Evolutionary conservation across 2,329 filamentous ascomycete species (phyloP), one percentile per base, ranked within the genome.

Genomic region (Fusarium abutilonis): DNA sequence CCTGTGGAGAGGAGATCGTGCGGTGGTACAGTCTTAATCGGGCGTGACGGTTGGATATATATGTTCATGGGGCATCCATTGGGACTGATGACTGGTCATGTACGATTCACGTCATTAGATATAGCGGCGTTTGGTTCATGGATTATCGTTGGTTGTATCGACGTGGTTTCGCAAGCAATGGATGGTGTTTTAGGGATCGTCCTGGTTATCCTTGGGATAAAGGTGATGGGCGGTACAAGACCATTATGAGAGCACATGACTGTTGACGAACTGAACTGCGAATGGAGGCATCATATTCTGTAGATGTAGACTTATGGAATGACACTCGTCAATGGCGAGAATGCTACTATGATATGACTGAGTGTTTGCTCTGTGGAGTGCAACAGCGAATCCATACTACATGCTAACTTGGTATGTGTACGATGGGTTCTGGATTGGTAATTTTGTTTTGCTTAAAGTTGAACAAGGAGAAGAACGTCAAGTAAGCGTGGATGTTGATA

Each of bases 81-180:
- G 60, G 63, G 66, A 59, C 60, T 67, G 44, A 68, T 57, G 64
- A 63, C 66, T 67, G 59, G 64, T 62, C 69, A 69, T 70, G 69
- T 71, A 71, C 60, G 69, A 65, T 71, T 71, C 63, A 69, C 67
- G 69, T 71, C 64, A 66, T 63, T 68, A 70, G 62, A 70, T 69
- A 69, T 69, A 66, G 67, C 64, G 69, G 69, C 69, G 69, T 71
- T 70, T 64, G 69, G 69, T 68, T 70, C 67, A 57, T 69, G 69
- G 67, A 66, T 70, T 71, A 65, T 67, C 67, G 62, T 62, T 61
- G 67, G 56, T 66, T 68, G 58, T 56, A 58, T 66, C 59, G 52
- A 70, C 50, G 64, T 56, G 54, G 66, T 57, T 66, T 60, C 61
- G 53, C 59, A 62, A 60, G 64, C 66, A 60, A 59, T 56, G 56